Evolutionary conservation across 140 eudicot genomes (phyloP).

Genomic region (Flaveria floridana): DNA sequence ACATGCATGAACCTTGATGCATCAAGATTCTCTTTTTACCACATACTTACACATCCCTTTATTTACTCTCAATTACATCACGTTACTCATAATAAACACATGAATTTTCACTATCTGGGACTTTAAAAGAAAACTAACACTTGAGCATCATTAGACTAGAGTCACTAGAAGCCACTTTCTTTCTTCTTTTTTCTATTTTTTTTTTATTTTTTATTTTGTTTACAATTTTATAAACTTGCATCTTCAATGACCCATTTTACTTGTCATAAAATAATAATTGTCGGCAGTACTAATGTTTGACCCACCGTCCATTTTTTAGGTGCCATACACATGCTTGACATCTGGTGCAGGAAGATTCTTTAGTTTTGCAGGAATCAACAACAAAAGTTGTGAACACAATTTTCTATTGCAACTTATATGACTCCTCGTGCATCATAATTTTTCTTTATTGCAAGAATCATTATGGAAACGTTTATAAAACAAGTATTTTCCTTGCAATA

Average conservation of each 20-base stretch:
- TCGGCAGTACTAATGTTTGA: neutral
- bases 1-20: neutral
- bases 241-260: neutral
- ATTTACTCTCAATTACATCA: too few species aligned
- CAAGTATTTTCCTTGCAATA: neutral
- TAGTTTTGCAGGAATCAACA: neutral
- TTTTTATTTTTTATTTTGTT: neutral
- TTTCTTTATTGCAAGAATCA: neutral
- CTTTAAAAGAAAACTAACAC: too few species aligned
- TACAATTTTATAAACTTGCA: neutral
- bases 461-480: neutral
- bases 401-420: neutral
- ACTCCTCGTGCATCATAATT: neutral
- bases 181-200: too few species aligned
- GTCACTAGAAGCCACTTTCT: too few species aligned
- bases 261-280: neutral
- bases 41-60: too few species aligned
- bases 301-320: constrained; percentile 7
- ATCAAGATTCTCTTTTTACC: neutral
- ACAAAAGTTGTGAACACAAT: neutral
- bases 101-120: too few species aligned
- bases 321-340: neutral
- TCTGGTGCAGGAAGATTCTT: constrained; percentile 1
- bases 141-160: too few species aligned
- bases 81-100: too few species aligned